Evolutionary conservation across 805 yeast species (phyloP).

Genomic region (Blastobotrys americana): DNA sequence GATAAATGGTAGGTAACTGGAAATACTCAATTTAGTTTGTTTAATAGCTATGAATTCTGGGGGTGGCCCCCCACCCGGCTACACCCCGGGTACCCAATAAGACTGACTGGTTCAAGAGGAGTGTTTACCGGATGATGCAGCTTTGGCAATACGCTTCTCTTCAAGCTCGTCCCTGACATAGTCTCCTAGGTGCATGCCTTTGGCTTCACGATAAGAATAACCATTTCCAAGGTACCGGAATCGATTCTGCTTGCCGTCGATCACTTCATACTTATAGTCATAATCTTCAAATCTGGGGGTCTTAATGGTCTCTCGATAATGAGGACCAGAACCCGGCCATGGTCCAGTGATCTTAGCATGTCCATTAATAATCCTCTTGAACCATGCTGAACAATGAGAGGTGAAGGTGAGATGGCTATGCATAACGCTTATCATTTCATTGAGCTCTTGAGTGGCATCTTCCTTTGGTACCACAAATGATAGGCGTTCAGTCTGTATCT

Average conservation of each 20-base stretch:
- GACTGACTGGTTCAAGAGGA: too few relatives aligned
- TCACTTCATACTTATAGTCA: neutral
- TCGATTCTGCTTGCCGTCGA: neutral
- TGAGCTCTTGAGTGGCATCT: slow-evolving; percentile 9
- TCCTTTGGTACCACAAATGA: slow-evolving; percentile 8
- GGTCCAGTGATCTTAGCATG: slow-evolving; percentile 1
- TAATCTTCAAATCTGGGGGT: slow-evolving; percentile 5
- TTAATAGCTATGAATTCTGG: too few relatives aligned
- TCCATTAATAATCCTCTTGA: slow-evolving; percentile 1
- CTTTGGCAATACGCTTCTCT: neutral
- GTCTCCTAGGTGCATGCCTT: slow-evolving; percentile 2
- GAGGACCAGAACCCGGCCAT: slow-evolving; percentile 6
- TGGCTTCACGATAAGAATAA: slow-evolving; percentile 1
- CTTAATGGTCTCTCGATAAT: neutral
- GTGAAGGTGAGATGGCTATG: slow-evolving; percentile 1
- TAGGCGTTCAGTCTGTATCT: slow-evolving; percentile 10
- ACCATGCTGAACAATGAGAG: slow-evolving; percentile 3
- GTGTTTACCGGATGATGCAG: too few relatives aligned
- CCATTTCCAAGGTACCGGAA: slow-evolving; percentile 2
- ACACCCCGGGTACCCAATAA: too few relatives aligned
- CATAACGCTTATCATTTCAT: slow-evolving; percentile 8
- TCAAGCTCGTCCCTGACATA: neutral
- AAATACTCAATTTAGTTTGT: too few relatives aligned
- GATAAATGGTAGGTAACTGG: too few relatives aligned
- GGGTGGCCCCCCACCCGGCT: too few relatives aligned